Base-by-base conservation (phyloP, 768 basidiomycete species). In the Russula ochroleuca region DNA sequence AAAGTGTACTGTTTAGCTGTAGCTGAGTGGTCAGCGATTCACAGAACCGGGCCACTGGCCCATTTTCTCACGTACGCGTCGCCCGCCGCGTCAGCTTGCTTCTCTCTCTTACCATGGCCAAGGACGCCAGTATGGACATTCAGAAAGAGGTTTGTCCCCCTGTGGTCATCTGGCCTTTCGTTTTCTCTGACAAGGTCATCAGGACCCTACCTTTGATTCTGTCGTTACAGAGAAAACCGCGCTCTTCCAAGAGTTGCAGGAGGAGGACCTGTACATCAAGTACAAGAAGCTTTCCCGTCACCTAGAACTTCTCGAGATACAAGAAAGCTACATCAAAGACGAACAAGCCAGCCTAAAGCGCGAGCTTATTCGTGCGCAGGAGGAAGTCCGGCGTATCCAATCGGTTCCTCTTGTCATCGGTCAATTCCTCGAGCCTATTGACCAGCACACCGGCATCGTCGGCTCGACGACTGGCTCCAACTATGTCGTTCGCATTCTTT, bases 301-400 rank as follows among this genome's bases (percentile, higher is more conserved):
- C 72, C 81, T 95, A 38, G 94, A 99, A 72, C 93, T 99, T 79
- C 85, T 98, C 41, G 90, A 92, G 57, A 92, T 94, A 31, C 88
- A 90, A 71, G 91, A 98, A 76, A 90, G 90, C 77, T 99, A 98
- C 74, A 97, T 99, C 76, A 96, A 98, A 74, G 96, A 99, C 70
- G 97, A 99, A 75, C 95, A 97, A 71, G 92, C 92, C 17, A 98
- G 98, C 72, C 85, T 99, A 61, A 96, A 98, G 75, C 87, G 96
- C 55, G 97, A 99, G 76, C 88, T 99, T 65, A 90, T 98, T 69
- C 92, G 97, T 61, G 97, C 97, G 0, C 97, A 99, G 73, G 97
- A 99, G 75, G 97, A 99, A 78, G 97, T 99, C 73, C 97, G 98
- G 77, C 91, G 97, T 63, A 99, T 99, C 74, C 94, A 98, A 77